Conservation (phyloP, 371 early-diverging fungal genomes). For the Sporodiniella umbellata region DNA sequence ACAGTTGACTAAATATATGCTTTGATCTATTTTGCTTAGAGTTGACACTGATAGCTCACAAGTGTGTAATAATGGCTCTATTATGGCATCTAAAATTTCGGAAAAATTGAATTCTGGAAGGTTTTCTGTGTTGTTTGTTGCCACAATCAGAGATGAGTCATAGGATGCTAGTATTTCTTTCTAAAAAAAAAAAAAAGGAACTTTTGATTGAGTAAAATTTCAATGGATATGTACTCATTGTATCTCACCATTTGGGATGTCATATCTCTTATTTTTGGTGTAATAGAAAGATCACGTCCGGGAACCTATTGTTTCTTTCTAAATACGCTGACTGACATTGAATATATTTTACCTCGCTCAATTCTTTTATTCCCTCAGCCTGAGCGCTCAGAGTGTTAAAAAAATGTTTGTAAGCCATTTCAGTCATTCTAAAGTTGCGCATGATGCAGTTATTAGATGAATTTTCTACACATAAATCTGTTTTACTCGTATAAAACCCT, state of each 20-base stretch:
- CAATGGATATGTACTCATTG: too few relatives aligned
- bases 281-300: slow-evolving; percentile 53
- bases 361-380: slow-evolving; percentile 61
- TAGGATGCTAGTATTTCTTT: slow-evolving; percentile 80
- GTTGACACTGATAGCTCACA: slow-evolving; percentile 61
- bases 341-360: slow-evolving; percentile 37
- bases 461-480: not conserved
- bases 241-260: slow-evolving; percentile 59
- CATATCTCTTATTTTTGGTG: slow-evolving; percentile 64
- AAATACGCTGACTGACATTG: not conserved
- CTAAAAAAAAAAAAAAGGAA: slow-evolving; percentile 26
- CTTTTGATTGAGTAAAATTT: too few relatives aligned
- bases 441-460: not conserved
- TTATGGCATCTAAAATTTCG: slow-evolving; percentile 61
- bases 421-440: slow-evolving; percentile 46
- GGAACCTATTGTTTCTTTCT: slow-evolving; percentile 44
- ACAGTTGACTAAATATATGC: slow-evolving; percentile 76
- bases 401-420: slow-evolving; percentile 67
- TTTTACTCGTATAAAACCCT: slow-evolving; percentile 59
- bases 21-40: slow-evolving; percentile 56
- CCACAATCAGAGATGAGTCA: slow-evolving; percentile 65
- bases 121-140: slow-evolving; percentile 23
- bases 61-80: slow-evolving; percentile 73
- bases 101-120: slow-evolving; percentile 57
- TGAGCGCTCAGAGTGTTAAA: slow-evolving; percentile 65